phyloP scores from a whole-genome alignment of 192 early-diverging fungal species.

The Backusella parvicylindrica region DNA sequence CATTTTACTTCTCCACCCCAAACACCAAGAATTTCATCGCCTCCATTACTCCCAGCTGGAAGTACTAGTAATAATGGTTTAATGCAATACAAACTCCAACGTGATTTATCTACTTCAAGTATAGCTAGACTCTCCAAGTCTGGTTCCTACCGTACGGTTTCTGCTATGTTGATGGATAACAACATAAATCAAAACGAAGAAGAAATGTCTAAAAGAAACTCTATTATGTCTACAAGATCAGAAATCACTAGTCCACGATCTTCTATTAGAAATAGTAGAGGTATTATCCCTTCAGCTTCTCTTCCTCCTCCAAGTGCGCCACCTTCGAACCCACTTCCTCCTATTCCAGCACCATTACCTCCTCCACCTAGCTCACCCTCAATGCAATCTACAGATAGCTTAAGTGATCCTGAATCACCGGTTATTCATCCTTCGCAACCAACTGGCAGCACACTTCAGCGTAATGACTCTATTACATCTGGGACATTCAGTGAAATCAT shows the following conservation, averaged over 20 bases:
- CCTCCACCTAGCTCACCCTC: slow-evolving; percentile 14
- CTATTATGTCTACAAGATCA: slow-evolving; percentile 4
- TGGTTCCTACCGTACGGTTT: slow-evolving; percentile 16
- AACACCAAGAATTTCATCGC: slow-evolving; percentile 15
- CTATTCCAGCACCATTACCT: slow-evolving; percentile 20
- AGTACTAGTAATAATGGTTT: background rate
- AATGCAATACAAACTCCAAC: slow-evolving; percentile 15
- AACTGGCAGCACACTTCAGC: background rate
- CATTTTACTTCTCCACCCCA: slow-evolving; percentile 19
- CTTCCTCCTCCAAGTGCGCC: slow-evolving; percentile 31
- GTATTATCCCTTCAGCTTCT: background rate
- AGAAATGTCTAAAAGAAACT: background rate
- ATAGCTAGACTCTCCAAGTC: slow-evolving; percentile 15
- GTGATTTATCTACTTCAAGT: slow-evolving; percentile 8
- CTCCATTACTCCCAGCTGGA: background rate
- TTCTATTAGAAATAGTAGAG: background rate
- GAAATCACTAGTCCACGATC: background rate
- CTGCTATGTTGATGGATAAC: background rate
- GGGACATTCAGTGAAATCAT: slow-evolving; percentile 15
- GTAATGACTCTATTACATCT: slow-evolving; percentile 11
- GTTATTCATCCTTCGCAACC: background rate
- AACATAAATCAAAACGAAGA: background rate
- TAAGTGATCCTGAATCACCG: slow-evolving; percentile 8
- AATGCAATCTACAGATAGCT: background rate
- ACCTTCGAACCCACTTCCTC: slow-evolving; percentile 27